Evolutionary conservation across 1,284 basidiomycete species (phyloP), one percentile per base, ranked within the genome.

Genomic region (Takashimella tepidaria): DNA sequence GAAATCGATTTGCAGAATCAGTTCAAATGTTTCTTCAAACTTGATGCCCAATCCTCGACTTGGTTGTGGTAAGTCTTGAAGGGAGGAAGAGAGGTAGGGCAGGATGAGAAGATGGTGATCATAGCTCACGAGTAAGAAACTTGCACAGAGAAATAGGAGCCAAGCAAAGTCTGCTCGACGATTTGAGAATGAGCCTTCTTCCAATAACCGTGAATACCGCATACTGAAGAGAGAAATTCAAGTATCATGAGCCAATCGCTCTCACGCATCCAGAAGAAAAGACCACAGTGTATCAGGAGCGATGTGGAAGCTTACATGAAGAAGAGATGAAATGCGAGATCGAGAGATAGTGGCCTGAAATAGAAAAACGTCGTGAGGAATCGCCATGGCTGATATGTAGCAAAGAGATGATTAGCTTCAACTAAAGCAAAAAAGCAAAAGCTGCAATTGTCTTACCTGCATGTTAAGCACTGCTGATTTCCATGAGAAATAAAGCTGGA

Each of bases 311-410:
- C 90, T 72, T 66, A 93, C 91, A 97, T 93, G 81, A 98, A 98
- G 81, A 97, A 96, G 54, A 98, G 80, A 72, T 98, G 93, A 76
- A 98, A 96, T 54, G 95, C 81, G 60, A 97, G 91, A 71, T 98
- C 93, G n/a, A 98, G 77, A 2, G 87, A 89, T 62, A 98, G 82
- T 0, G 86, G 83, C 10, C 95, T 95, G 75, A 98, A 98, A 77
- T 95, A 98, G 67, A 95, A 85, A 80, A 98, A 98, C 6, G 88
- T 92, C 23, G 92, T 96, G 50, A 88, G 74, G 43, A 86, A 81
- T 25, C 95, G 82, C 92, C 92, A 98, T 59, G 86, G 79, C 88
- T 97, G n/a, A n/a, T n/a, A n/a, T n/a, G n/a, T n/a, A n/a, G n/a
- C n/a, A n/a, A n/a, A 63, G 31, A 45, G 49, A 49, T 24, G 55